Conservation (phyloP, 129 eudicot genomes). For the Deinandra increscens region DNA sequence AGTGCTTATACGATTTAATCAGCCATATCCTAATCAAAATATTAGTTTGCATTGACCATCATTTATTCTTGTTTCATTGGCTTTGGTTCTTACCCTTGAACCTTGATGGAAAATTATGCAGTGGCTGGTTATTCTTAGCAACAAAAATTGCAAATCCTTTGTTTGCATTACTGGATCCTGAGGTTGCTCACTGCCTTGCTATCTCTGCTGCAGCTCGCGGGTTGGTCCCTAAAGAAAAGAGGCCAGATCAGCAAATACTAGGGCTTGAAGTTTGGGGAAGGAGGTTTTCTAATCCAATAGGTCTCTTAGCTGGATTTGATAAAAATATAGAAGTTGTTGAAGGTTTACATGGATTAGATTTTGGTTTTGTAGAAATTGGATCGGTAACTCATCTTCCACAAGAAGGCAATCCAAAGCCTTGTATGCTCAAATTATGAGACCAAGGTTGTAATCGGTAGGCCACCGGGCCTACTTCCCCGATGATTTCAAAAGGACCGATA, state of each 20-base stretch:
- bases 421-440: slow-evolving; percentile 72
- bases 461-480: too few relatives aligned
- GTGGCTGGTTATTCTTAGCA: slow-evolving; percentile 97
- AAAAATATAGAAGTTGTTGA: slow-evolving; percentile 96
- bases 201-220: slow-evolving; percentile 96
- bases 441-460: too few relatives aligned
- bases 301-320: slow-evolving; percentile 97
- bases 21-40: background rate
- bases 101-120: slow-evolving; percentile 36
- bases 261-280: slow-evolving; percentile 96
- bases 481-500: too few relatives aligned
- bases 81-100: slow-evolving; percentile 2
- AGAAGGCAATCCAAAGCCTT: slow-evolving; percentile 97
- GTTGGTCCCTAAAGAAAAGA: slow-evolving; percentile 85
- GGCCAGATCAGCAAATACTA: slow-evolving; percentile 73
- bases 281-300: slow-evolving; percentile 86
- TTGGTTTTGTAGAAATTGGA: slow-evolving; percentile 94
- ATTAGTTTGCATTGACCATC: too few relatives aligned
- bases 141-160: slow-evolving; percentile 85
- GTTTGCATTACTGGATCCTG: slow-evolving; percentile 86
- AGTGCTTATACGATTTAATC: too few relatives aligned
- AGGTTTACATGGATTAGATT: slow-evolving; percentile 92
- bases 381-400: slow-evolving; percentile 95
- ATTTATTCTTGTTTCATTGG: too few relatives aligned
- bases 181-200: slow-evolving; percentile 85